Base-by-base conservation (phyloP, 768 basidiomycete species). In the Mycena alexandri region DNA sequence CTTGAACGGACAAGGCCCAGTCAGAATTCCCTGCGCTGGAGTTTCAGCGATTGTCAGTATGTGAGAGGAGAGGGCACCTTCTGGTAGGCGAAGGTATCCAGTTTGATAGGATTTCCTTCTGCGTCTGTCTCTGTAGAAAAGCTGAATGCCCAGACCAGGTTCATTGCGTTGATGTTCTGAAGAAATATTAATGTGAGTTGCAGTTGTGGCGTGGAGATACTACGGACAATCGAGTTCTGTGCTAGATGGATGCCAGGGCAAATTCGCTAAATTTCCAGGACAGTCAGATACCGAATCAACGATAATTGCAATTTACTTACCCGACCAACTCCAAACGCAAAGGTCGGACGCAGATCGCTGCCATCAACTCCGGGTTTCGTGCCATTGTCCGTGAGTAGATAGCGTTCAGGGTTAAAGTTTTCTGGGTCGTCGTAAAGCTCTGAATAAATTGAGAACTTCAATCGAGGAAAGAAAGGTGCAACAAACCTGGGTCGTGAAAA, bases 81-180 rank as follows among this genome's bases (percentile, higher is more conserved):
- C 12, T 60, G n/a, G 50, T 67, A 72, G 5, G 42, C 60, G 11
- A 56, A 68, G 2, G 68, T 59, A 58, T 75, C 72, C 29, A 63
- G 7, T 9, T 47, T 17, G 21, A 75, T 59, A 19, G 62, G 12
- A 3, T 61, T 60, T 5, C 67, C 67, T 0, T 24, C 41, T 29
- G 38, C 46, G 48, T 70, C 63, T 19, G 54, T 54, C 0, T 46
- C 64, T 0, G 69, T 10, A 3, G 38, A 68, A 61, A 76, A 79
- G 29, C 75, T 65, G 71, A 79, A 79, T 7, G 75, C 75, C 78
- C 78, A 79, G 7, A 79, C 24, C 5, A 79, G 72, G 51, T 72
- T 75, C 73, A 76, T 76, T 8, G 61, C 68, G 52, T 74, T 74
- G 34, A 79, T 63, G 38, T 64, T 63, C 65, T 66, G 60, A 8